Conservation (phyloP, 1,284 basidiomycete species). For the Microbotryum scabiosae region DNA sequence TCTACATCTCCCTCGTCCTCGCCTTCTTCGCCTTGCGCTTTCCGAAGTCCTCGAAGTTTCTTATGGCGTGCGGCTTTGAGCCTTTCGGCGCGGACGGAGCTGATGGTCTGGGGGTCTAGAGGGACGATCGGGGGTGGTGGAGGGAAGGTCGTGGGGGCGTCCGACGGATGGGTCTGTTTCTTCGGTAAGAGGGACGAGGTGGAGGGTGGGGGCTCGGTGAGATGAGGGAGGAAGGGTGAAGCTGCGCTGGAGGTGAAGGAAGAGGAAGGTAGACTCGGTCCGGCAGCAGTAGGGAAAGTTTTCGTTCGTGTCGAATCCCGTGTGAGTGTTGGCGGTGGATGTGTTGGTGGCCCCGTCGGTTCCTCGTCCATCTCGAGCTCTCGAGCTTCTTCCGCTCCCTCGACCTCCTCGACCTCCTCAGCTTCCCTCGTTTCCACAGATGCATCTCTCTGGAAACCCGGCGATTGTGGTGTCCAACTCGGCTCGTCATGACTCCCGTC, state of each 20-base stretch:
- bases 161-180: background rate
- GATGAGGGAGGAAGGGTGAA: background rate
- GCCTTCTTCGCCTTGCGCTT: constrained; percentile 2
- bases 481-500: too few relatives aligned
- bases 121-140: constrained; percentile 18
- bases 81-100: too few relatives aligned
- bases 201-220: background rate
- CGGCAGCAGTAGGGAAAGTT: background rate
- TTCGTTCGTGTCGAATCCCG: too few relatives aligned
- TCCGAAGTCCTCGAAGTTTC: too few relatives aligned
- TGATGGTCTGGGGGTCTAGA: background rate
- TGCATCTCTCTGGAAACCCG: too few relatives aligned
- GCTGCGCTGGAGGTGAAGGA: background rate
- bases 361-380: background rate
- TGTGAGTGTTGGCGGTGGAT: background rate
- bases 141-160: background rate
- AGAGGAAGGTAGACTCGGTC: background rate
- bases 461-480: too few relatives aligned
- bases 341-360: background rate
- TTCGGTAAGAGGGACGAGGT: background rate
- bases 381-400: too few relatives aligned
- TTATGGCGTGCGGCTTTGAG: too few relatives aligned
- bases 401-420: too few relatives aligned
- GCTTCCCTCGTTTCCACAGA: too few relatives aligned
- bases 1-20: background rate